Evolutionary conservation across 495 filamentous ascomycete genomes (phyloP).

Genomic region (Haplographium delicatum): DNA sequence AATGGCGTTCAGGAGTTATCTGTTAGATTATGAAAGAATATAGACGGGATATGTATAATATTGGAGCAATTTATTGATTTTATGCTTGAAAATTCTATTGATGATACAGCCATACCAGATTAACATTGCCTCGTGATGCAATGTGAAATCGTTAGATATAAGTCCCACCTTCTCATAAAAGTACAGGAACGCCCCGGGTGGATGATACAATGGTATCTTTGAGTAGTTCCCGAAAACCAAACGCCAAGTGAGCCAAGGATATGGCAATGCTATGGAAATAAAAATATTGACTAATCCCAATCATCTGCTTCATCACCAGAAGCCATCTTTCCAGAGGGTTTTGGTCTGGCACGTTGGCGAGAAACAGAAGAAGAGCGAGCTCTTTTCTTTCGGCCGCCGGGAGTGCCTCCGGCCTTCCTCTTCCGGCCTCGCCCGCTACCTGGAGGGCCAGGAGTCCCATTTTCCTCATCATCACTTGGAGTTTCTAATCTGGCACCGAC

Average conservation of each 20-base stretch:
- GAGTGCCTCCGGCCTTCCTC: constrained; percentile 38
- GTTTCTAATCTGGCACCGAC: constrained; percentile 33
- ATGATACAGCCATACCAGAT: no score
- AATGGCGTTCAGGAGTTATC: no score
- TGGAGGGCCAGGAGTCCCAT: constrained; percentile 28
- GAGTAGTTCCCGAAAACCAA: background rate
- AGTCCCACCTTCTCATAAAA: background rate
- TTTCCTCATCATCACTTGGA: constrained; percentile 43
- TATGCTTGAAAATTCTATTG: no score
- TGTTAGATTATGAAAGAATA: no score
- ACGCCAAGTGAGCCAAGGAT: background rate
- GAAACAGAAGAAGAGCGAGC: constrained; percentile 36
- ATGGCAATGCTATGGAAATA: background rate
- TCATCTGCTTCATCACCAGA: constrained; percentile 17
- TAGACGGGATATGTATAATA: no score
- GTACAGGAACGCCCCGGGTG: constrained; percentile 1
- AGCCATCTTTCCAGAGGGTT: constrained; percentile 28
- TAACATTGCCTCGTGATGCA: no score
- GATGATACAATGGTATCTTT: background rate
- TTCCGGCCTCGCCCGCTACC: constrained; percentile 44
- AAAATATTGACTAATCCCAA: background rate
- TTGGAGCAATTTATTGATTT: no score
- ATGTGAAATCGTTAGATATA: no score
- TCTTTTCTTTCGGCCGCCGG: constrained; percentile 43
- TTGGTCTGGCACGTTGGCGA: constrained; percentile 27